Base-by-base conservation (phyloP, 306 rosid genomes). In the Hippophae gyantsensis region DNA sequence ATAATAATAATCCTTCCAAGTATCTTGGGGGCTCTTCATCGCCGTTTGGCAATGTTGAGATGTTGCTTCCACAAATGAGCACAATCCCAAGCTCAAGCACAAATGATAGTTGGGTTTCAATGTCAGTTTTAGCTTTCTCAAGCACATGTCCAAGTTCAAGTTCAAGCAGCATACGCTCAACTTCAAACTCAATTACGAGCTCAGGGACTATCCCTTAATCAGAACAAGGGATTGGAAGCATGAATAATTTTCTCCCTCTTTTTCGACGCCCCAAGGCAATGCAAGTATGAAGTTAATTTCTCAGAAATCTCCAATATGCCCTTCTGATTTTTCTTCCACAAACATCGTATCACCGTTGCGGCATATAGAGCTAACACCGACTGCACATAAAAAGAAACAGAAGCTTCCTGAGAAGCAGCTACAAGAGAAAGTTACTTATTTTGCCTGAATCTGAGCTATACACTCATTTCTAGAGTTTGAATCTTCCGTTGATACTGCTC, bases 381-480 rank as follows among this genome's bases (percentile, higher is more conserved):
- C 96, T 0, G 73, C 86, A 0, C 81, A 95, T 48, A 86, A 83
- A 63, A 93, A 93, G 86, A 93, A 86, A 82, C 99, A 84, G 81
- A 93, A 93, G 72, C 78, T 89, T 43, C 99, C 99, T 2, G 99
- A 93, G 77, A 93, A 84, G 71, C 99, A 79, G 72, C 74, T 93
- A 55, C 97, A 84, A 56, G 99, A 93, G 2, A 86, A 79, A 73
- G 89, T 93, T 66, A 95, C 99, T 46, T 9, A 79, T 88, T 23
- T 69, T 93, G 43, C 99, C 99, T 0, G 95, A 93, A 64, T 93
- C 99, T 53, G 90, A 95, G 32, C 76, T 93, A 9, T 93, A 93
- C 56, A 93, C 99, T 41, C 97, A 93, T 97, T 93, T 74, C 95
- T 93, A 0, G 97, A 93, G 80, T 93, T 93, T 53, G 99, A 93